phyloP scores from a whole-genome alignment of 768 basidiomycete genomes.

The Tulasnella sp. region DNA sequence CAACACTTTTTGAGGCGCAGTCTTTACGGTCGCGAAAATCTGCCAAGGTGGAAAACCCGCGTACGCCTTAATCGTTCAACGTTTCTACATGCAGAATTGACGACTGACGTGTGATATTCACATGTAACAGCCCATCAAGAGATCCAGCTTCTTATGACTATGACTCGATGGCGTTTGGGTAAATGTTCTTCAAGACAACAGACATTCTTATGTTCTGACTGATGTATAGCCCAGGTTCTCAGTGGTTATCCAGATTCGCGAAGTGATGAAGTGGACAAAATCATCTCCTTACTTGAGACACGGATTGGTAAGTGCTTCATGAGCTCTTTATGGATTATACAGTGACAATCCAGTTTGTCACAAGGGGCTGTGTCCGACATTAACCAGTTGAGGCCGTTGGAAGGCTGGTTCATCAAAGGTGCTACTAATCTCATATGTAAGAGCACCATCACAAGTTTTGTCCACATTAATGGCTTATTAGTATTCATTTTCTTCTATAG shows the following conservation, averaged over 20 bases:
- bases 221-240: slow-evolving; percentile 11
- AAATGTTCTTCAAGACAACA: background rate
- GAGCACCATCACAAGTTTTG: background rate
- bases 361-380: slow-evolving; percentile 3
- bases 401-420: slow-evolving; percentile 7
- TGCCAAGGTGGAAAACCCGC: too few species aligned
- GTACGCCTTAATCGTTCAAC: too few species aligned
- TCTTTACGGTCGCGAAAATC: too few species aligned
- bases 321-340: background rate
- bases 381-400: slow-evolving; percentile 1
- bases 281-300: slow-evolving; percentile 2
- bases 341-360: background rate
- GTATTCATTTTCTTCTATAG: background rate
- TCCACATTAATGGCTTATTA: background rate
- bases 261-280: slow-evolving; percentile 1
- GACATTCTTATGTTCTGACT: background rate
- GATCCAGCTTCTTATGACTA: background rate
- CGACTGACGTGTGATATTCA: too few species aligned
- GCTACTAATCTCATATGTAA: slow-evolving; percentile 4
- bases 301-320: slow-evolving; percentile 6
- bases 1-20: too few species aligned
- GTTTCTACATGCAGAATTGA: too few species aligned
- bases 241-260: slow-evolving; percentile 13
- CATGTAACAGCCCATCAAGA: slow-evolving; percentile 5
- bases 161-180: slow-evolving; percentile 15